Percentiles rank a stretch among this genome's conserved stretches.
phyloP scores from a whole-genome alignment of 202 grass and related monocot species.

The Eragrostis tef region DNA sequence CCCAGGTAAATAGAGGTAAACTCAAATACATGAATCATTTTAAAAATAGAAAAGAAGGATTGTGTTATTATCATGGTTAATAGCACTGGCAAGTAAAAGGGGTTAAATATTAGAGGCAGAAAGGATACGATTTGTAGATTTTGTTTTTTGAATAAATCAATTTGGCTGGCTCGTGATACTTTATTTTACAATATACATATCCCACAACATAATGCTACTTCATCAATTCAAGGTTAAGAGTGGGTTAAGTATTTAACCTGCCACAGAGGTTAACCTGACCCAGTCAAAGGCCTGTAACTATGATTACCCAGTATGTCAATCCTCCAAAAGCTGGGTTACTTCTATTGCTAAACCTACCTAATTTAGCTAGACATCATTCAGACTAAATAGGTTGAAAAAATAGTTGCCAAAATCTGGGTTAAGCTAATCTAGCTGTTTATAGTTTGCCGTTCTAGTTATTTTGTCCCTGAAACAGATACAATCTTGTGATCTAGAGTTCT shows the following conservation, averaged over 20 bases:
- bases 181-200: neutral
- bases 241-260: neutral
- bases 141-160: too few species aligned
- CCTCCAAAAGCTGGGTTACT: neutral
- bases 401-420: neutral
- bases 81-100: too few species aligned
- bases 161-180: neutral
- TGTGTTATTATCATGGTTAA: too few species aligned
- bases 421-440: neutral
- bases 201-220: neutral
- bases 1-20: neutral
- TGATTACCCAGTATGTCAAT: neutral
- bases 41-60: too few species aligned
- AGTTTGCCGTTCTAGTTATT: neutral
- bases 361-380: neutral
- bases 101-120: neutral
- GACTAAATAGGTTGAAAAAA: neutral
- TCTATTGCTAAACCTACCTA: neutral
- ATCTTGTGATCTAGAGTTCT: neutral
- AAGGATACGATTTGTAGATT: neutral
- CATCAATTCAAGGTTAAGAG: too few species aligned
- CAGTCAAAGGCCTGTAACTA: neutral
- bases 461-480: neutral
- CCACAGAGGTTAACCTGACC: neutral
- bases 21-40: too few species aligned